Base-by-base conservation (phyloP, 1,284 basidiomycete genomes). In the Coniferiporia weirii region DNA sequence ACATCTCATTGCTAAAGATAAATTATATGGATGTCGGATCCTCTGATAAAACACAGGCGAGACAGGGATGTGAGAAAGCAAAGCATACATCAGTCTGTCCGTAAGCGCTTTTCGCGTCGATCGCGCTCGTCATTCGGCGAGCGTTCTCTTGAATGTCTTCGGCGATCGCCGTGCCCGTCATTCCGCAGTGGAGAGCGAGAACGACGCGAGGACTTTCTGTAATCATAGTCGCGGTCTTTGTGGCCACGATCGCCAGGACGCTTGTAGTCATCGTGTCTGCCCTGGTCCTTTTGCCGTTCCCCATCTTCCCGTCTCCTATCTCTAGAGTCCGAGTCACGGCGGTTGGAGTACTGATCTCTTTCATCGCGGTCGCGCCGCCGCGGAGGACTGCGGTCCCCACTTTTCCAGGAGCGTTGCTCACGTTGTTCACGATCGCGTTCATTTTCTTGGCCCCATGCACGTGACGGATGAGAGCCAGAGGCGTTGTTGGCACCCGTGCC, bases 401-500 rank as follows among this genome's bases (percentile, higher is more conserved):
- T 46, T 49, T 49, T 47, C 46, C 60, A 59, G 35, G 61, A 56
- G 36, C 50, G 52, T 13, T 60, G 27, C 27, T 27, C 27, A n/a
- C n/a, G n/a, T 27, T 5, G 61, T 38, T 68, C 65, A 49, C 64
- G 59, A 45, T 64, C 65, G 36, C 63, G 61, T 75, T 75, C 73
- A 77, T 63, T 74, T 73, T 58, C 75, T 72, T 57, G 74, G 66
- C 47, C 73, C 71, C 38, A 72, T 67, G 8, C 76, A 69, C 10
- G 73, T 71, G 22, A 74, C 74, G 65, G 83, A 85, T 0, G 80
- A 72, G 20, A 80, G 79, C 8, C 79, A 78, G 27, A 74, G 76
- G 19, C 68, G 61, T 35, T 64, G 64, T 54, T 66, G 64, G 51
- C 78, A 17, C 60, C 62, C 35, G 52, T 73, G 17, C 76, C 74